Conservation (phyloP, 2,329 filamentous ascomycete genomes). For the Pseudocercospora fijiensis region DNA sequence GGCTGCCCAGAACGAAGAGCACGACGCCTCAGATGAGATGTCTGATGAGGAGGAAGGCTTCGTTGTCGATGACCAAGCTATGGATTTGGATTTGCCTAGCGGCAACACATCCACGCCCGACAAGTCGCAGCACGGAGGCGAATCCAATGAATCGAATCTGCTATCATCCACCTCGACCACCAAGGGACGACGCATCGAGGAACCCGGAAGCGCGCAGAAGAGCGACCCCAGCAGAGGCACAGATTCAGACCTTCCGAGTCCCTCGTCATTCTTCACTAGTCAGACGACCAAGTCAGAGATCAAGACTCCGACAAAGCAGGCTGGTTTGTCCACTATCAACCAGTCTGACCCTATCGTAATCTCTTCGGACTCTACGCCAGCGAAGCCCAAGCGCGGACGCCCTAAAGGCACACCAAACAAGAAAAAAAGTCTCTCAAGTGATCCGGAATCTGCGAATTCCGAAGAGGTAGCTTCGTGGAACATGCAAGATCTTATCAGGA, state of each 20-base stretch:
- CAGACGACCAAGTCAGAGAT: background rate
- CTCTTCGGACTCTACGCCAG: constrained; percentile 22
- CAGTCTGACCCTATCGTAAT: constrained; percentile 17
- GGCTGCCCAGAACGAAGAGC: background rate
- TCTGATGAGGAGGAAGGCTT: constrained; percentile 2
- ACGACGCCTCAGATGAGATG: constrained; percentile 20
- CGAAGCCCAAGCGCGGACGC: constrained; percentile 2
- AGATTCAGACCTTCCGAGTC: constrained; percentile 8
- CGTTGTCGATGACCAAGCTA: background rate
- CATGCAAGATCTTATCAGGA: constrained; percentile 16
- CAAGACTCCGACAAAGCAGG: constrained; percentile 8
- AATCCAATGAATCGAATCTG: background rate
- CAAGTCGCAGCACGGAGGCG: background rate
- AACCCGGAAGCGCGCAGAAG: background rate
- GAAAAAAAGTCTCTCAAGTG: constrained; percentile 2
- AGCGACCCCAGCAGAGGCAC: constrained; percentile 2
- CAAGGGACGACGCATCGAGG: background rate
- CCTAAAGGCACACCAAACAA: constrained; percentile 4
- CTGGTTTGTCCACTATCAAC: background rate
- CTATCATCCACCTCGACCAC: background rate
- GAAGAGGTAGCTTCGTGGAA: constrained; percentile 21
- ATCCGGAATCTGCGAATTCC: constrained; percentile 16
- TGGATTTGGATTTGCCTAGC: background rate
- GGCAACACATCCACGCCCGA: background rate
- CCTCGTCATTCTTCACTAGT: background rate